phyloP scores from a whole-genome alignment of 371 early-diverging fungal species.

The Mortierella sp. region DNA sequence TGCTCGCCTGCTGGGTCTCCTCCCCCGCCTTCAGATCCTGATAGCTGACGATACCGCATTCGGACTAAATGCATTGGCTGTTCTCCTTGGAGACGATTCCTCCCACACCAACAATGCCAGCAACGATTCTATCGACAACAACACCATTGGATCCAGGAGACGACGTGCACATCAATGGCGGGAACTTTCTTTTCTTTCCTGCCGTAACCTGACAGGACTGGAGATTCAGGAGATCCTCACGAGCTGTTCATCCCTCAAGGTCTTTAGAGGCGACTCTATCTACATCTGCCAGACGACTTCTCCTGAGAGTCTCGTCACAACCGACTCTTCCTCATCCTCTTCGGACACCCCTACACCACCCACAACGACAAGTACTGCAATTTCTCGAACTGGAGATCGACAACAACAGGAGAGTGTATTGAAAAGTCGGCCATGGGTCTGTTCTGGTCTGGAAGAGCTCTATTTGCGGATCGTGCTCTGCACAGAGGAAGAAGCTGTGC shows the following conservation, averaged over 20 bases:
- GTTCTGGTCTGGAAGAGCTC: neutral
- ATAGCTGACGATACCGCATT: neutral
- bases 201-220: neutral
- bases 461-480: neutral
- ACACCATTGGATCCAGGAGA: no score
- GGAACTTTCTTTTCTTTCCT: neutral
- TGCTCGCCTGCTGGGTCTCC: neutral
- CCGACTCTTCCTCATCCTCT: no score
- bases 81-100: neutral
- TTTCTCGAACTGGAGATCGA: no score
- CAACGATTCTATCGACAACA: neutral
- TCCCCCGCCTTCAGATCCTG: neutral
- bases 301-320: neutral
- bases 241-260: neutral
- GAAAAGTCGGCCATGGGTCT: neutral
- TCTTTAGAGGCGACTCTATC: neutral
- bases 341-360: neutral
- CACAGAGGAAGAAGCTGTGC: neutral
- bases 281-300: neutral
- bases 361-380: neutral
- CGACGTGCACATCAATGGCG: neutral
- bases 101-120: neutral
- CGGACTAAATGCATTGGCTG: neutral
- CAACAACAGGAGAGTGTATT: neutral
- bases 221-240: neutral